Conservation (phyloP, 495 filamentous ascomycete genomes). For the Podospora tetraspora region DNA sequence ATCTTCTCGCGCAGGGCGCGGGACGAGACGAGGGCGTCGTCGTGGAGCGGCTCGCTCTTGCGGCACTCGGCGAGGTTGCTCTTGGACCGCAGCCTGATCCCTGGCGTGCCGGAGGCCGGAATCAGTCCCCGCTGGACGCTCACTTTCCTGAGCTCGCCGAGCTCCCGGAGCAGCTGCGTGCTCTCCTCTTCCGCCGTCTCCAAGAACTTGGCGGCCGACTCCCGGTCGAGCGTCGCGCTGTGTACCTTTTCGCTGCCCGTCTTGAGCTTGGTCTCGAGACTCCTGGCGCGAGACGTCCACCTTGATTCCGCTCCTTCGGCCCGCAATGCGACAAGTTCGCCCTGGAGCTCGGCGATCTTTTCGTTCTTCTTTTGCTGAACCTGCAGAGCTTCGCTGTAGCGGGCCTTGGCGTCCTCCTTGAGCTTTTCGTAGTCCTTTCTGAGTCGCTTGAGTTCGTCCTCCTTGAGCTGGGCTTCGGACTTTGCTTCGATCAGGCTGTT, state of each 20-base stretch:
- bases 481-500: constrained; percentile 35
- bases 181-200: constrained; percentile 21
- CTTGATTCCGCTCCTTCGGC: constrained; percentile 18
- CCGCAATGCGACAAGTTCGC: constrained; percentile 27
- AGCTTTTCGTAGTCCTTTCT: constrained; percentile 49
- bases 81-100: constrained; percentile 5
- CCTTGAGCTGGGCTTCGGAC: constrained; percentile 39
- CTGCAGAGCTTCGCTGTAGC: constrained; percentile 48
- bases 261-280: constrained; percentile 23
- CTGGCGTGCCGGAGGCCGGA: neutral
- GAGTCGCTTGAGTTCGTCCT: constrained; percentile 50
- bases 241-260: constrained; percentile 14
- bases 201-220: constrained; percentile 17
- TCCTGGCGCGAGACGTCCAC: constrained; percentile 20
- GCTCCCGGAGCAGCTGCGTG: constrained; percentile 17
- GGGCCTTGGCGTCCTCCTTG: constrained; percentile 55
- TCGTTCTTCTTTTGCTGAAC: constrained; percentile 61
- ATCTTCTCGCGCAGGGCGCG: constrained; percentile 28
- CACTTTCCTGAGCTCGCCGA: constrained; percentile 18
- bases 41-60: constrained; percentile 14
- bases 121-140: constrained; percentile 15
- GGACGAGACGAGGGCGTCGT: constrained; percentile 25
- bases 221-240: constrained; percentile 7
- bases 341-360: constrained; percentile 47
- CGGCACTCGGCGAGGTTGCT: constrained; percentile 7